phyloP scores from a whole-genome alignment of 257 asterid species.

The Mitragyna speciosa region DNA sequence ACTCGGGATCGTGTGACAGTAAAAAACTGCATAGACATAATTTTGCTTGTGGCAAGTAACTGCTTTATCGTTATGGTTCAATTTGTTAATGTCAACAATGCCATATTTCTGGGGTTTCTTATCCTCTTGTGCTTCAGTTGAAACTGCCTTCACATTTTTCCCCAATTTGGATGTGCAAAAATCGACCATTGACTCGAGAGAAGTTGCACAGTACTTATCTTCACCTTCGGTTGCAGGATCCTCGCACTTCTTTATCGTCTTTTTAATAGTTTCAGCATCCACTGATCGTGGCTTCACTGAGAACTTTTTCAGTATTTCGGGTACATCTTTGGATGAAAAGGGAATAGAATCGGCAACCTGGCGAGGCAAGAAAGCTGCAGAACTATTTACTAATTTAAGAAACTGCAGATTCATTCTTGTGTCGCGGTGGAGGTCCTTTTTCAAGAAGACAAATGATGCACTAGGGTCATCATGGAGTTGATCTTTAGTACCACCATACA shows the following conservation, averaged over 20 bases:
- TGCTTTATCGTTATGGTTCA: conserved; percentile 35
- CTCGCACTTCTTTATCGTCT: conserved; percentile 68
- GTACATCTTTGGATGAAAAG: conserved; percentile 54
- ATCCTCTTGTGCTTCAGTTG: conserved; percentile 42
- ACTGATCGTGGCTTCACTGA: conserved; percentile 45
- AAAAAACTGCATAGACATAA: conserved; percentile 73
- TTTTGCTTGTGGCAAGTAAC: conserved; percentile 54
- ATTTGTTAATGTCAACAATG: conserved; percentile 34
- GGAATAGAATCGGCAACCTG: conserved; percentile 56
- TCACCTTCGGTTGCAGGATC: conserved; percentile 47
- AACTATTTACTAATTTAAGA: conserved; percentile 22
- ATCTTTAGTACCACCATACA: conserved; percentile 33
- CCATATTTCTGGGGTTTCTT: conserved; percentile 34
- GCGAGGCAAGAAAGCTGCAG: conserved; percentile 55
- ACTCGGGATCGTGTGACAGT: conserved; percentile 60
- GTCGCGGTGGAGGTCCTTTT: conserved; percentile 53
- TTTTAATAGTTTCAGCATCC: conserved; percentile 52
- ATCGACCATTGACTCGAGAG: conserved; percentile 81
- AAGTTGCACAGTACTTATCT: conserved; percentile 71
- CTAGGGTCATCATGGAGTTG: conserved; percentile 60
- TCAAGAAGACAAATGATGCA: conserved; percentile 62
- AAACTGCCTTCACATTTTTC: conserved; percentile 46
- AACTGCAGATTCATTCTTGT: conserved; percentile 50
- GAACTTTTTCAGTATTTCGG: conserved; percentile 45
- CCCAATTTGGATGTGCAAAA: conserved; percentile 69